Evolutionary conservation across 208 protist genomes (phyloP).

Genomic region (Trypanosoma scelopori): DNA sequence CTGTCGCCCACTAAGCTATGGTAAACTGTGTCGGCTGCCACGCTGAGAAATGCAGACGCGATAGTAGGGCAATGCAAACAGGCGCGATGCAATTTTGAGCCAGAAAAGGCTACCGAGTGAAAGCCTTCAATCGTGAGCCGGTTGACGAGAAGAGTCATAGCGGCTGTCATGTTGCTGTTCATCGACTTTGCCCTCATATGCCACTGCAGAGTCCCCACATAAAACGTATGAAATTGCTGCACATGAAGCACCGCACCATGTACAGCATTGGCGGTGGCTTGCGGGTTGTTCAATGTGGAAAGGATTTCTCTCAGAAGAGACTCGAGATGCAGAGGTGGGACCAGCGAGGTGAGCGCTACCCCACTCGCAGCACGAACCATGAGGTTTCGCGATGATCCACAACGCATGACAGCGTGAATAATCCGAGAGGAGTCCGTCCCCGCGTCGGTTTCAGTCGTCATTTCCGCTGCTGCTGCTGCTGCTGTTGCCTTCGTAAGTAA

Average conservation of each 20-base stretch:
- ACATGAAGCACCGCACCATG: slow-evolving; percentile 85
- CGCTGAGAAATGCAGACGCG: slow-evolving; percentile 43
- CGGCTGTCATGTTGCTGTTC: slow-evolving; percentile 35
- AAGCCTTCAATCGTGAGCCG: slow-evolving; percentile 16
- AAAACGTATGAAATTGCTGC: slow-evolving; percentile 69
- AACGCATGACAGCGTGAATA: slow-evolving; percentile 56
- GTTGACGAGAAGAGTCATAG: slow-evolving; percentile 18
- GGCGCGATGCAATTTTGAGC: slow-evolving; percentile 24
- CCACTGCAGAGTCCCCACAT: slow-evolving; percentile 66
- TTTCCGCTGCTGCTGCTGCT: slow-evolving; percentile 24
- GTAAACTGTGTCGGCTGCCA: slow-evolving; percentile 62
- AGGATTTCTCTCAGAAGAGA: slow-evolving; percentile 12
- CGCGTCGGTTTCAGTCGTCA: neutral
- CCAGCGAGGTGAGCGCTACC: slow-evolving; percentile 71
- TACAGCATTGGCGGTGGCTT: slow-evolving; percentile 40
- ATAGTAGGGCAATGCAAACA: slow-evolving; percentile 55
- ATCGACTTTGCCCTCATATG: slow-evolving; percentile 31
- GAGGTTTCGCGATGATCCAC: slow-evolving; percentile 54
- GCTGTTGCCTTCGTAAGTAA: slow-evolving; percentile 28
- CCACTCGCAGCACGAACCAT: slow-evolving; percentile 83
- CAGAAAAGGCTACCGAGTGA: neutral
- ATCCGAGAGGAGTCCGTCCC: slow-evolving; percentile 32
- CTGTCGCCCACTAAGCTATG: slow-evolving; percentile 18
- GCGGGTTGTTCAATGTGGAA: neutral
- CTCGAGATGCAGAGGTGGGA: slow-evolving; percentile 35